phyloP scores from a whole-genome alignment of 345 rosid species.

The Psidium guajava region DNA sequence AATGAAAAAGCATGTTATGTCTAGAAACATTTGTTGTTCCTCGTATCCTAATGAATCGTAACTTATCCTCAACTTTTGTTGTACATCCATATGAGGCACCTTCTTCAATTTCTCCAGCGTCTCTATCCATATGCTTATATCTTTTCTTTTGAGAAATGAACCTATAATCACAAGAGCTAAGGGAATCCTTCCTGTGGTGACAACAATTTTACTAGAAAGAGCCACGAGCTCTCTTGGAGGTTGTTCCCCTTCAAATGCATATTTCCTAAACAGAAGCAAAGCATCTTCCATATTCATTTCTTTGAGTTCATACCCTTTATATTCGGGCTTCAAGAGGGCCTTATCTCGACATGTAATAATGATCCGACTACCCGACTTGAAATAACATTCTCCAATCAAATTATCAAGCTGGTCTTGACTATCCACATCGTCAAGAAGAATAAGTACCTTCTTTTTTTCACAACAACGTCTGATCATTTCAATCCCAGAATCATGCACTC shows the following conservation, averaged over 20 bases:
- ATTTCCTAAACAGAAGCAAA: neutral
- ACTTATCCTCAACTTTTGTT: neutral
- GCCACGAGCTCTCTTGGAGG: neutral
- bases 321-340: neutral
- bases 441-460: neutral
- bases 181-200: constrained; percentile 3
- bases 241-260: neutral
- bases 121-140: neutral
- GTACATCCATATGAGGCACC: neutral
- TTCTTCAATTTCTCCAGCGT: neutral
- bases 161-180: constrained; percentile 6
- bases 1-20: neutral
- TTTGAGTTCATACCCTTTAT: neutral
- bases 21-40: neutral
- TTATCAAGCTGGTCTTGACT: neutral
- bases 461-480: neutral
- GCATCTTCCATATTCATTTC: neutral
- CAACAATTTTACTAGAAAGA: neutral
- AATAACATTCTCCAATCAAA: neutral
- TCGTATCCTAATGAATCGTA: neutral
- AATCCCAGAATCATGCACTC: neutral
- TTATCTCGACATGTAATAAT: neutral
- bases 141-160: neutral
- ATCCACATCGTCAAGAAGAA: neutral
- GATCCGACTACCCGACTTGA: neutral